Base-by-base conservation (phyloP, 2,329 filamentous ascomycete species). In the Cladorrhinum sp. region DNA sequence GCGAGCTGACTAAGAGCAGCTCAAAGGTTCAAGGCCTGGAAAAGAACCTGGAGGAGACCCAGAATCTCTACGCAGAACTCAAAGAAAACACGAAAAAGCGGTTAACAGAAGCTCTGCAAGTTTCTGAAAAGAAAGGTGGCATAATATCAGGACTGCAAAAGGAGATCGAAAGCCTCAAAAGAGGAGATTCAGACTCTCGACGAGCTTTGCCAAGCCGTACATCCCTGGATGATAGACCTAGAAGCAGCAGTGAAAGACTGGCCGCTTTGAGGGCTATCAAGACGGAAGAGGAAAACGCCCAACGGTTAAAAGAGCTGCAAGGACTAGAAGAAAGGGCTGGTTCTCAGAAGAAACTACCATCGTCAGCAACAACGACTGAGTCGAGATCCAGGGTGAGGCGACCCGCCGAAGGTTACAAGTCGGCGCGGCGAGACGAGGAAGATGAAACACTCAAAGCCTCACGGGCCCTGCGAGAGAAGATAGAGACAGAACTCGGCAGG, bases 71-170 rank as follows among this genome's bases (percentile, higher is more conserved):
- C 62, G 81, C 85, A 46, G 69, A 75, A 8, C 77, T 86, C 36
- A 82, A 82, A 63, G 77, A 79, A 30, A 78, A 83, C 51, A 80
- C 81, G 18, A 82, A 85, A 62, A 71, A 76, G 5, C 79, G 80
- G 39, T 80, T 83, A n/a, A 73, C 76, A 8, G 84, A 87, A 62
- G 82, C 82, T 3, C 79, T 81, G 66, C 77, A 80, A 16, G 81
- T 86, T 2, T 66, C 87, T 50, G 77, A 82, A 57, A 80, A 80
- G 64, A 83, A 84, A 59, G 83, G 86, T 61, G 75, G 78, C 42
- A 84, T 84, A 70, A 84, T 86, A 62, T 73, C 78, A 8, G 77
- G 82, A 49, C 76, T 87, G 7, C 83, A 82, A 70, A 81, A 79
- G 65, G 80, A 84, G 64, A 71, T 85, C 42, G 77, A 76, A 61